These are phyloP conservation scores for Gloeopeniophorella convolvens DNA, from an alignment of 768 basidiomycete genomes.

Conservation along the genomic window DNA sequence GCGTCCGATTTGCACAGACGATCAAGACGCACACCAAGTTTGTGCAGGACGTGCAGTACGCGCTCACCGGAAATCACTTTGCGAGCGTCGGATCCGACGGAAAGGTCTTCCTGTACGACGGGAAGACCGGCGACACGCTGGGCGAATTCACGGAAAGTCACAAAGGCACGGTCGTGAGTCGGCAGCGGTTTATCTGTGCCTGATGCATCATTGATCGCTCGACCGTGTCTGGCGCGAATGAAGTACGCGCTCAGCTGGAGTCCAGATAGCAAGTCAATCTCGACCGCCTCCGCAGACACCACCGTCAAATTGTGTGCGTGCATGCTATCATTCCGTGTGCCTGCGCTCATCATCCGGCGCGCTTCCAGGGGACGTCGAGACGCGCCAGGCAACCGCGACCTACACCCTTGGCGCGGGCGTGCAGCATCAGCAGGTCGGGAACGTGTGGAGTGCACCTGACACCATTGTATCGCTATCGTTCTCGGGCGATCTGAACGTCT, in stretches of 20 bases:
- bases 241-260: conserved; percentile 81
- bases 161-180: conserved; percentile 67
- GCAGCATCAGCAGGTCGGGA: conserved; percentile 79
- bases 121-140: conserved; percentile 76
- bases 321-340: not conserved
- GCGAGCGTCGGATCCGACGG: conserved; percentile 86
- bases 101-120: conserved; percentile 86
- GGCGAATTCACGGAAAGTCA: conserved; percentile 67
- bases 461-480: conserved; percentile 80
- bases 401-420: conserved; percentile 76
- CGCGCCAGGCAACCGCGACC: conserved; percentile 54
- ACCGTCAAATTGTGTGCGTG: conserved; percentile 76
- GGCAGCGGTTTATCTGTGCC: not conserved
- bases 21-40: conserved; percentile 89
- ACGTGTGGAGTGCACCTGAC: conserved; percentile 68
- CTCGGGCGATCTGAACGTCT: conserved; percentile 72
- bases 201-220: conserved; percentile 1
- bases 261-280: conserved; percentile 60
- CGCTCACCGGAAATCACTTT: conserved; percentile 76
- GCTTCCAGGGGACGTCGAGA: conserved; percentile 70
- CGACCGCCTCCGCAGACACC: conserved; percentile 83
- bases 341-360: not conserved
- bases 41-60: conserved; percentile 83
- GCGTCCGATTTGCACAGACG: conserved; percentile 36
- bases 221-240: not conserved